Percentiles rank a stretch among this genome's conserved stretches.
phyloP scores from a whole-genome alignment of 805 yeast genomes.

The Komagataella phaffii region DNA sequence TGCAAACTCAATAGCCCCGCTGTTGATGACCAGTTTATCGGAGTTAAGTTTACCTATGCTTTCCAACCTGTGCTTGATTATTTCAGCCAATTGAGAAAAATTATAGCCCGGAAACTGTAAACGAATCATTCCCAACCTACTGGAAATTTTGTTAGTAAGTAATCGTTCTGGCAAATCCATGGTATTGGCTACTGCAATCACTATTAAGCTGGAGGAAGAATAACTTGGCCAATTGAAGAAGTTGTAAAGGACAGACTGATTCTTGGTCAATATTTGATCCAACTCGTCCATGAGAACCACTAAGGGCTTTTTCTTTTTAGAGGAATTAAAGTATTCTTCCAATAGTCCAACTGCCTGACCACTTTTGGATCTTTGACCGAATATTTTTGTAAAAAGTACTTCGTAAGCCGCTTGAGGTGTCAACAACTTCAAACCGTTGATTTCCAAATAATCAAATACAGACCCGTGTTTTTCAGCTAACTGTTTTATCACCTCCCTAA shows the following conservation, averaged over 20 bases:
- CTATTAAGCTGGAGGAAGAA: slow-evolving; percentile 63
- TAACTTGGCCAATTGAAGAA: slow-evolving; percentile 97
- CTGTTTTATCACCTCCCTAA: slow-evolving; percentile 72
- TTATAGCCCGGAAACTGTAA: slow-evolving; percentile 85
- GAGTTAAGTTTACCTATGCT: slow-evolving; percentile 22
- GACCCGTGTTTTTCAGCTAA: slow-evolving; percentile 22
- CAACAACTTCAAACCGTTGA: slow-evolving; percentile 79
- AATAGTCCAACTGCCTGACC: slow-evolving; percentile 52
- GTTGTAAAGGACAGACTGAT: slow-evolving; percentile 83
- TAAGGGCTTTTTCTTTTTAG: slow-evolving; percentile 32
- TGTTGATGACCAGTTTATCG: slow-evolving; percentile 31
- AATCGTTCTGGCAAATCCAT: slow-evolving; percentile 93
- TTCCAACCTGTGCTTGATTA: slow-evolving; percentile 60
- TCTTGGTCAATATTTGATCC: slow-evolving; percentile 78
- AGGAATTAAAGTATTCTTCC: slow-evolving; percentile 48
- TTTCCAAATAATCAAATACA: slow-evolving; percentile 63
- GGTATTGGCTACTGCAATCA: slow-evolving; percentile 90
- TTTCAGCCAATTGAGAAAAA: slow-evolving; percentile 59
- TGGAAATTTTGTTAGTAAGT: slow-evolving; percentile 77
- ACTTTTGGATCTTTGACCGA: slow-evolving; percentile 44
- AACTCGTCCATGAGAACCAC: slow-evolving; percentile 83
- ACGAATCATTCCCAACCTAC: slow-evolving; percentile 80
- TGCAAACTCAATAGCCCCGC: slow-evolving; percentile 83
- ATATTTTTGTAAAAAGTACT: slow-evolving; percentile 63
- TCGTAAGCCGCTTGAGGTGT: slow-evolving; percentile 78